A percentile compares a stretch with the other conserved stretches of the same genome.
Evolutionary conservation across 257 asterid species (phyloP).

Genomic region (Solanum medicagineum): DNA sequence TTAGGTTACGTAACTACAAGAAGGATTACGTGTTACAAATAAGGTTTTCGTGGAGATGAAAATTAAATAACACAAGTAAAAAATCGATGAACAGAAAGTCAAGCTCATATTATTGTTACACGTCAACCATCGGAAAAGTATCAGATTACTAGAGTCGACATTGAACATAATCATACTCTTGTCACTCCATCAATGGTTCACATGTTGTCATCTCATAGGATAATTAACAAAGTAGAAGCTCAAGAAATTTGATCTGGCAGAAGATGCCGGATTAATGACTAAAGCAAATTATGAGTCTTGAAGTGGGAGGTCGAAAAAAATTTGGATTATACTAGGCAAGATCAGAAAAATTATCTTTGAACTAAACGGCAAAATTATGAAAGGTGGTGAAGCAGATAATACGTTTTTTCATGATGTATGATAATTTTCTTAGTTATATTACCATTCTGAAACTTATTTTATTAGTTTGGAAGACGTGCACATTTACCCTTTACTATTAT

Average conservation of each 20-base stretch:
- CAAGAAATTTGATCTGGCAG: neutral
- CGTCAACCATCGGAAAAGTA: neutral
- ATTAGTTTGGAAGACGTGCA: neutral
- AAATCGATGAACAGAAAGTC: slow-evolving; percentile 44
- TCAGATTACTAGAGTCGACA: neutral
- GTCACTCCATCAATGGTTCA: neutral
- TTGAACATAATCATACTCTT: neutral
- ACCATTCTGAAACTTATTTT: neutral
- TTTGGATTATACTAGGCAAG: neutral
- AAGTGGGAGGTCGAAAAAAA: neutral
- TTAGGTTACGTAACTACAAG: slow-evolving; percentile 34
- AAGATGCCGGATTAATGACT: neutral
- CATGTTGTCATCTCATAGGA: neutral
- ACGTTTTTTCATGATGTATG: too few species aligned
- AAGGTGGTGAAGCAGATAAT: too few species aligned
- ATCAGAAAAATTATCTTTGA: too few species aligned
- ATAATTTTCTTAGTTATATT: neutral
- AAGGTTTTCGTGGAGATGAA: slow-evolving; percentile 41
- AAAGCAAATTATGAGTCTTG: neutral
- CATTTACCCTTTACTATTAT: neutral
- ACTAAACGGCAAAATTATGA: too few species aligned
- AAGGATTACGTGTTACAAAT: slow-evolving; percentile 40
- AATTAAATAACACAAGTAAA: slow-evolving; percentile 37
- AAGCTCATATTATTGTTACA: slow-evolving; percentile 23
- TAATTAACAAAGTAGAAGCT: too few species aligned